Evolutionary conservation across 2,329 filamentous ascomycete genomes (phyloP), one percentile per base, ranked within the genome.

Genomic region (Magnaporthiopsis poae): DNA sequence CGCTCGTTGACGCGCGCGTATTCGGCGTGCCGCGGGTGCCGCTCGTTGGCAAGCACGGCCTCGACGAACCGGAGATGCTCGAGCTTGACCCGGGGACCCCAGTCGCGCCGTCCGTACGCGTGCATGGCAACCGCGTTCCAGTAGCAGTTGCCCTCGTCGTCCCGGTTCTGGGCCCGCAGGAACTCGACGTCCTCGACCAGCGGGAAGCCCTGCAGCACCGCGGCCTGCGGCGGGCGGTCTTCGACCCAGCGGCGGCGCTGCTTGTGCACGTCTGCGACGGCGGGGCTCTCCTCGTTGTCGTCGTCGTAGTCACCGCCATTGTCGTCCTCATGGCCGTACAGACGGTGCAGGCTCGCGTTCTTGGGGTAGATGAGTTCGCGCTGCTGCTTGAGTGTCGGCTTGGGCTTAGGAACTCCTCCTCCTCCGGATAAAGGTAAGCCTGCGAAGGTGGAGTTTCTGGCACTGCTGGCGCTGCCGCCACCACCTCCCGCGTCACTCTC

Each of bases 151-250:
- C 66, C 62, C 25, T 36, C 31, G 56, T 64, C 62, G 7, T 3
- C 31, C 36, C 65, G 21, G 68, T 75, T 75, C 21, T 33, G 31
- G 2, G 66, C 60, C 0, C 70, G 66, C 31, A 71, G 65, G 62
- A 75, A 73, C 13, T 67, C 69, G 62, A 75, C 69, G 11, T 71
- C 66, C 65, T 75, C 73, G 29, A 75, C 70, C 25, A 75, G 69
- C 7, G 74, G 74, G 62, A 75, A 72, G 1, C 74, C 74, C 15
- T 66, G 65, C 62, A 69, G 59, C 29, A 73, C 56, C 7, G 60
- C 11, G 62, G 63, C n/a, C 5, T 61, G 2, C 9, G 5, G 29
- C 9, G 60, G 65, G 2, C n/a, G 39, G 33, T 63, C 65, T 1
- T 63, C 31, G 25, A 39, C 13, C 65, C 65, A 63, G 46, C 63